Evolutionary conservation across 2,329 filamentous ascomycete species (phyloP).

Genomic region (Aspergillus transmontanensis): DNA sequence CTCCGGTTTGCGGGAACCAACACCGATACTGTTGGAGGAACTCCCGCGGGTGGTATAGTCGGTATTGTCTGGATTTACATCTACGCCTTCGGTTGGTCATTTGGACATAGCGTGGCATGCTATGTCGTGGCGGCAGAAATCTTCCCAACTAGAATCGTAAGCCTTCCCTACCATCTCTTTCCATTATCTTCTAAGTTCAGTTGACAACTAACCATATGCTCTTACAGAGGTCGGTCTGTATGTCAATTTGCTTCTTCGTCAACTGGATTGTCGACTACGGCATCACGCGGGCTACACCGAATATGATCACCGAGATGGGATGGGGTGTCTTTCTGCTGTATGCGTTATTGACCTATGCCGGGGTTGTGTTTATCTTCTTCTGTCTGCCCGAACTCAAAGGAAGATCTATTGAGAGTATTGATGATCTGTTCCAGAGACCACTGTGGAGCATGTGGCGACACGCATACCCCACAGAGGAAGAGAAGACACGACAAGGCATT

Average conservation of each 20-base stretch:
- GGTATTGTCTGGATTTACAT: background rate
- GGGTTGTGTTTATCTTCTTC: background rate
- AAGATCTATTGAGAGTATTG: background rate
- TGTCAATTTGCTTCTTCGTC: background rate
- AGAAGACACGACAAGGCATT: background rate
- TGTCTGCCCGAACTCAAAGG: background rate
- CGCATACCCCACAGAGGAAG: background rate
- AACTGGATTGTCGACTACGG: background rate
- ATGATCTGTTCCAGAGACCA: background rate
- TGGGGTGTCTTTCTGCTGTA: background rate
- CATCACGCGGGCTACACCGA: background rate
- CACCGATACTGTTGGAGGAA: background rate
- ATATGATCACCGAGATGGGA: background rate
- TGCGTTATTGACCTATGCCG: background rate
- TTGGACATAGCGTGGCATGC: background rate
- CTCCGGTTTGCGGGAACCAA: background rate
- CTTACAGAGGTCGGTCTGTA: background rate
- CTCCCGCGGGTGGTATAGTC: background rate
- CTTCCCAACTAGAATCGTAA: background rate
- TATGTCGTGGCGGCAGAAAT: background rate
- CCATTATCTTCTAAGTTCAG: accelerated
- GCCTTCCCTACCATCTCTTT: accelerated
- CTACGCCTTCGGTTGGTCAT: background rate
- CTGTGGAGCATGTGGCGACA: background rate
- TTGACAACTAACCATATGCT: too few species aligned